Conservation (phyloP, 75 land plant species). For the Selaginella moellendorffii region DNA sequence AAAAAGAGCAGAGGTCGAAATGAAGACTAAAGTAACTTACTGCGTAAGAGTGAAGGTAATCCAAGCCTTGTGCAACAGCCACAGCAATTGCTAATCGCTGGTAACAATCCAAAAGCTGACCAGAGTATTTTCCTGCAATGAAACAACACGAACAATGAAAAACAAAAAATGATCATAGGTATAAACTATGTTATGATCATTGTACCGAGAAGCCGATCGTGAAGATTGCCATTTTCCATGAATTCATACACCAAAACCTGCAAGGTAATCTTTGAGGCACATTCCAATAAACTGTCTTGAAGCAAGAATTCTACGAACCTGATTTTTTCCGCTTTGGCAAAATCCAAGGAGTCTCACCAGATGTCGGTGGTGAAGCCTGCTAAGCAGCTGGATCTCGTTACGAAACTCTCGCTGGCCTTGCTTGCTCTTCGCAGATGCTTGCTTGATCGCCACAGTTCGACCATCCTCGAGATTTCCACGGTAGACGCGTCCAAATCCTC, state of each 20-base stretch:
- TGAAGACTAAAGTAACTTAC: conserved; percentile 2
- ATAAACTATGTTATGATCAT: background rate
- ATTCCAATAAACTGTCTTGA: background rate
- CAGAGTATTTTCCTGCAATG: conserved; percentile 1
- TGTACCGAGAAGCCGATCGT: conserved; percentile 25
- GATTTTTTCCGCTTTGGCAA: conserved; percentile 47
- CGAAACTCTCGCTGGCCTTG: conserved; percentile 71
- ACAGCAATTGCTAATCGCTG: conserved; percentile 26
- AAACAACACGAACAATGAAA: background rate
- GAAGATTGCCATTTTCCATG: conserved; percentile 63
- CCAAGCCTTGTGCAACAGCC: conserved; percentile 30
- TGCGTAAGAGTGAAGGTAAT: conserved; percentile 47
- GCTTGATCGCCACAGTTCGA: conserved; percentile 22
- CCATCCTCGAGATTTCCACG: conserved; percentile 12
- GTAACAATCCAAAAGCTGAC: conserved; percentile 17
- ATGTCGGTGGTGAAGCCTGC: conserved; percentile 77
- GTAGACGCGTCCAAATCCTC: conserved; percentile 35
- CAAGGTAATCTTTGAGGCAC: background rate
- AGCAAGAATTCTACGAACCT: conserved; percentile 8
- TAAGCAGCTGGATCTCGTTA: conserved; percentile 70
- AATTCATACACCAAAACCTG: conserved; percentile 39
- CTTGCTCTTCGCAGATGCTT: conserved; percentile 17
- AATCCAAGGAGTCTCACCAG: conserved; percentile 75
- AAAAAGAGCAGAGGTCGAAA: too few relatives aligned
- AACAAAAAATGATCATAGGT: background rate